Percentiles rank a stretch among this genome's conserved stretches.
Evolutionary conservation across 495 filamentous ascomycete species (phyloP).

Genomic region (Penicillium crystallinum): DNA sequence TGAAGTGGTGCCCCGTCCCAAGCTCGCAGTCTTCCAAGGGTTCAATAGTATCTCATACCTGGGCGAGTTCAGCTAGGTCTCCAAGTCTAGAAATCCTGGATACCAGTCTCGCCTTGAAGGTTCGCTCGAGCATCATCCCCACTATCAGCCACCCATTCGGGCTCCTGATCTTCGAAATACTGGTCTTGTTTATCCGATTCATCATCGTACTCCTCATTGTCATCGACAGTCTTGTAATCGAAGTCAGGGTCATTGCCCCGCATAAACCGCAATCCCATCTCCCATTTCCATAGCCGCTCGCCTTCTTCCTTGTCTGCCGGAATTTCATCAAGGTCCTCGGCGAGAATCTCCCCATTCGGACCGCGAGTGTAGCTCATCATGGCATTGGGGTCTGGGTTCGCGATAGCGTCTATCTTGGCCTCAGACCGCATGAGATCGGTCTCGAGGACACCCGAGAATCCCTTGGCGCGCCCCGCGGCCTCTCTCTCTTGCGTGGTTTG

Average conservation of each 20-base stretch:
- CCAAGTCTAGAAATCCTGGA: slow-evolving; percentile 67
- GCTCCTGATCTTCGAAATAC: slow-evolving; percentile 75
- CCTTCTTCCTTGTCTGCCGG: slow-evolving; percentile 61
- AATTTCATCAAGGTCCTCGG: slow-evolving; percentile 53
- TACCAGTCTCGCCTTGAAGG: slow-evolving; percentile 65
- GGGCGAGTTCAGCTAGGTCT: no score
- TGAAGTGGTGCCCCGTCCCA: no score
- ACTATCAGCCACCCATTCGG: slow-evolving; percentile 54
- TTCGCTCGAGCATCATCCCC: slow-evolving; percentile 29
- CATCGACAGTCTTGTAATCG: slow-evolving; percentile 64
- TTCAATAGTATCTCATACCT: no score
- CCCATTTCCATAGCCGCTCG: slow-evolving; percentile 57
- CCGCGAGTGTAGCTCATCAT: slow-evolving; percentile 45
- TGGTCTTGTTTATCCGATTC: slow-evolving; percentile 56
- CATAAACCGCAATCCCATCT: slow-evolving; percentile 66
- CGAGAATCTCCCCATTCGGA: slow-evolving; percentile 50
- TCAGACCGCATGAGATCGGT: slow-evolving; percentile 68
- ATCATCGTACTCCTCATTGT: slow-evolving; percentile 65
- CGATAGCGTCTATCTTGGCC: slow-evolving; percentile 61
- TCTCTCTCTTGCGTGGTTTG: slow-evolving; percentile 69
- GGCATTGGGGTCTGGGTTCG: slow-evolving; percentile 48
- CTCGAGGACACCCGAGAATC: slow-evolving; percentile 68
- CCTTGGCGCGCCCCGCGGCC: slow-evolving; percentile 62
- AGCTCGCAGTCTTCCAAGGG: no score
- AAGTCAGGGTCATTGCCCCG: slow-evolving; percentile 70